These are phyloP conservation scores for Lunasporangiospora selenospora DNA, from an alignment of 192 early-diverging fungal genomes.

Conservation along the genomic window DNA sequence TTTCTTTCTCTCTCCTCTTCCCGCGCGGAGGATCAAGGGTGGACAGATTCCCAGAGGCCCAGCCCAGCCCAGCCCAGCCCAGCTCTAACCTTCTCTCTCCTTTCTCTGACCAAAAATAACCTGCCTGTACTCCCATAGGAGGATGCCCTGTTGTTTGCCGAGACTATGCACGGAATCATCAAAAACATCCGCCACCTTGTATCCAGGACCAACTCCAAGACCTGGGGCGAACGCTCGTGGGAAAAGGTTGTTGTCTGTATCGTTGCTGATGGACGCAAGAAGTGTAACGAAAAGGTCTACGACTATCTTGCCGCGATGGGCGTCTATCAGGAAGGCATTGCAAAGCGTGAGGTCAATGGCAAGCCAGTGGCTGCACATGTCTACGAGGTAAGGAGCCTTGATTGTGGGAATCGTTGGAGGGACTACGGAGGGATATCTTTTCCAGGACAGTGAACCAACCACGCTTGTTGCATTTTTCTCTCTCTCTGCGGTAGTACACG, in stretches of 20 bases:
- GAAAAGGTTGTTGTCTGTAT: conserved; percentile 75
- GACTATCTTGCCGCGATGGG: conserved; percentile 67
- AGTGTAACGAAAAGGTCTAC: conserved; percentile 44
- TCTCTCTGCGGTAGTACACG: conserved; percentile 66
- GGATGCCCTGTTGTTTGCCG: conserved; percentile 65
- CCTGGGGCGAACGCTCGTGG: conserved; percentile 70
- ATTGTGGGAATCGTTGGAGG: background rate
- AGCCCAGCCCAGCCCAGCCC: too few species aligned
- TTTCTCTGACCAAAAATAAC: background rate
- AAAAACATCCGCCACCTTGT: conserved; percentile 73
- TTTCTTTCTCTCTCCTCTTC: conserved; percentile 19
- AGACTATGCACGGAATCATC: conserved; percentile 66
- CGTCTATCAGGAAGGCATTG: conserved; percentile 66
- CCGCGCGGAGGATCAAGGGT: too few species aligned
- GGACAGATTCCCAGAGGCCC: too few species aligned
- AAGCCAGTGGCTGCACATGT: conserved; percentile 78
- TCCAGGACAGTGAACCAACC: background rate
- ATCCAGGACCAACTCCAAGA: conserved; percentile 53
- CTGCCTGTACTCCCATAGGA: conserved; percentile 65
- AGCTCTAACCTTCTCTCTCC: conserved; percentile 6
- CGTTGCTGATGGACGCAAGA: conserved; percentile 70
- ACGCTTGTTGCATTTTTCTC: background rate
- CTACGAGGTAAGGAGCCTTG: conserved; percentile 63
- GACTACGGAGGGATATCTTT: background rate
- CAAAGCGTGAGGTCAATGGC: conserved; percentile 71